These are phyloP conservation scores for Ramichloridium luteum DNA, from an alignment of 2,329 filamentous ascomycete genomes.

Conservation along the genomic window DNA sequence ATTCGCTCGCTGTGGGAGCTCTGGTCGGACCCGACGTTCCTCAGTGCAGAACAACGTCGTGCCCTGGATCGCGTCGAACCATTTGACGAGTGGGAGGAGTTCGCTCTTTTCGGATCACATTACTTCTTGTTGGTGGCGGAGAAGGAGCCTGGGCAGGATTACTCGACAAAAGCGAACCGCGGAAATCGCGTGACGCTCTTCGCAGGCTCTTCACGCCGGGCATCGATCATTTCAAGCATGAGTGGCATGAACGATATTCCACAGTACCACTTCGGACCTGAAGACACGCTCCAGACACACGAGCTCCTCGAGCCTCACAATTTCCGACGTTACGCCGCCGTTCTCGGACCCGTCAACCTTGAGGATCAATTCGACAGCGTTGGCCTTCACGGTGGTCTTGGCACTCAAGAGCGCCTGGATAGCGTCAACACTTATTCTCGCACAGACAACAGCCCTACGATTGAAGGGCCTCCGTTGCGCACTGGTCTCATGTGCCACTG, in stretches of 20 bases:
- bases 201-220: slow-evolving; percentile 11
- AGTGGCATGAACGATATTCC: slow-evolving; percentile 9
- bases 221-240: slow-evolving; percentile 11
- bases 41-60: slow-evolving; percentile 47
- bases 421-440: slow-evolving; percentile 34
- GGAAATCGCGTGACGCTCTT: slow-evolving; percentile 15
- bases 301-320: slow-evolving; percentile 17
- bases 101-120: slow-evolving; percentile 71
- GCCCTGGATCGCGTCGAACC: slow-evolving; percentile 60
- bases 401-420: slow-evolving; percentile 36
- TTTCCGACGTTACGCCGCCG: slow-evolving; percentile 29
- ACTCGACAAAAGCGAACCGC: slow-evolving; percentile 12
- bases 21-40: slow-evolving; percentile 60
- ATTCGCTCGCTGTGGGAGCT: slow-evolving; percentile 68
- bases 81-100: slow-evolving; percentile 96
- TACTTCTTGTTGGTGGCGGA: slow-evolving; percentile 66
- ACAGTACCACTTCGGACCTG: slow-evolving; percentile 15
- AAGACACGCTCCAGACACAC: slow-evolving; percentile 17
- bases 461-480: slow-evolving; percentile 20
- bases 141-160: slow-evolving; percentile 25
- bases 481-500: slow-evolving; percentile 57
- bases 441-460: slow-evolving; percentile 14
- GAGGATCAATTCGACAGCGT: slow-evolving; percentile 21
- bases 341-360: slow-evolving; percentile 22
- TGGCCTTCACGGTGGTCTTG: slow-evolving; percentile 34